Conservation (phyloP, 2,329 filamentous ascomycete species). For the Trichophaea hybrida region DNA sequence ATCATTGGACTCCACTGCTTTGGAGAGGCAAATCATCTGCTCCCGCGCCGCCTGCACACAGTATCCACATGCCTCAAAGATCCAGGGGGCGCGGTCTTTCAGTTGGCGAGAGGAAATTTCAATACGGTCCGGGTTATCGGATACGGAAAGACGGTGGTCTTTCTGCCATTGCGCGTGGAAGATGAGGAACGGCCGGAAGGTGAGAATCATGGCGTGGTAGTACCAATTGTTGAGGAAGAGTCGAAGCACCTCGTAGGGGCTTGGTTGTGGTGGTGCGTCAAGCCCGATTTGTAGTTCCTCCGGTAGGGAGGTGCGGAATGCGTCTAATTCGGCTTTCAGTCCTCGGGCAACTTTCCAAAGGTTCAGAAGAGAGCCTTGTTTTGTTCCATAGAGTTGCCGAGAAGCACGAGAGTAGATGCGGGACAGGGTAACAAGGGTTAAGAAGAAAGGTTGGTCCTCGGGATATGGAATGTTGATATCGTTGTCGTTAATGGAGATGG, state of each 20-base stretch:
- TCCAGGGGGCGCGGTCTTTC: background rate
- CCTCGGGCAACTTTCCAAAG: background rate
- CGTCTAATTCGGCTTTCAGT: background rate
- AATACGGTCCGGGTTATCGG: background rate
- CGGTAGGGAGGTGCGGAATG: conserved; percentile 1
- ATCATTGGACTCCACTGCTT: background rate
- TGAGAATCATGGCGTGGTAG: conserved; percentile 1
- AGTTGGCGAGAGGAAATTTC: background rate
- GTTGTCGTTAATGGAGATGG: background rate
- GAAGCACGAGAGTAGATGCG: background rate
- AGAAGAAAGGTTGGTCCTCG: background rate
- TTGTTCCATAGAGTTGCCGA: background rate
- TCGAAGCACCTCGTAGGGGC: background rate
- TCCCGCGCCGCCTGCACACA: background rate
- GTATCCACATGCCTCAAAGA: background rate
- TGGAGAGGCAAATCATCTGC: background rate
- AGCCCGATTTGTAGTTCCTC: background rate
- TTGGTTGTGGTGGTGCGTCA: background rate
- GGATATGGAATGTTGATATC: conserved; percentile 3
- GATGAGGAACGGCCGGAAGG: conserved; percentile 4
- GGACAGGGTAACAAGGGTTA: background rate
- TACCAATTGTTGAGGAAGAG: conserved; percentile 7
- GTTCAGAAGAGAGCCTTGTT: background rate
- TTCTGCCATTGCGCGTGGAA: conserved; percentile 1
- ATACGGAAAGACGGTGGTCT: background rate